These are phyloP conservation scores for Ceratocystis smalleyi DNA, from an alignment of 2,329 filamentous ascomycete genomes.

Conservation along the genomic window DNA sequence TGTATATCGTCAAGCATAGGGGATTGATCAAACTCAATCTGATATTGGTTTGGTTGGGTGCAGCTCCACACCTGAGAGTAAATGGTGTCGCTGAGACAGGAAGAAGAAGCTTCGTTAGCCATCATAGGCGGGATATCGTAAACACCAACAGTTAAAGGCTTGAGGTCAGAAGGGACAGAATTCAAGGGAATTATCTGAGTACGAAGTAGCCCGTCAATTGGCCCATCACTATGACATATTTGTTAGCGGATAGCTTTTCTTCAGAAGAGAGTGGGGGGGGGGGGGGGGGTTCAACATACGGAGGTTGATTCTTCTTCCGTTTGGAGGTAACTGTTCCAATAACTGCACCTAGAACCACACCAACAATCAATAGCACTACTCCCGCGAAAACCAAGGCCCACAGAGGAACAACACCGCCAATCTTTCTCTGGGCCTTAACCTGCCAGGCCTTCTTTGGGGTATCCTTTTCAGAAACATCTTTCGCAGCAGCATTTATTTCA, in stretches of 20 bases:
- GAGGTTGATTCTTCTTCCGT: constrained; percentile 18
- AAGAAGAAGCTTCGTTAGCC: constrained; percentile 33
- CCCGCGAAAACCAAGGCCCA: constrained; percentile 43
- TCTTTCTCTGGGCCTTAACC: constrained; percentile 35
- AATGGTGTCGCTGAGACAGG: constrained; percentile 41
- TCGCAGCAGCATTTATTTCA: constrained; percentile 38
- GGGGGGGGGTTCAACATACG: background rate
- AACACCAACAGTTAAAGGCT: constrained; percentile 37
- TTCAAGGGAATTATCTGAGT: constrained; percentile 13
- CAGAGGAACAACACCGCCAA: constrained; percentile 44
- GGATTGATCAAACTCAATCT: constrained; percentile 27
- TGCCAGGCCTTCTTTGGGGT: constrained; percentile 33
- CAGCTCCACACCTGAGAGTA: constrained; percentile 50
- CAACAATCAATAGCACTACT: constrained; percentile 36
- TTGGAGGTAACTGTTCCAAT: constrained; percentile 32
- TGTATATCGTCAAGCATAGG: constrained; percentile 20
- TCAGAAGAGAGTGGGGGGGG: background rate
- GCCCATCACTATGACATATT: background rate
- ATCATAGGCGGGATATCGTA: constrained; percentile 41
- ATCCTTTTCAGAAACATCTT: constrained; percentile 32
- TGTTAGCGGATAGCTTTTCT: background rate
- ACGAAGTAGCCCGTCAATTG: background rate
- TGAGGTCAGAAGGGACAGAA: constrained; percentile 32
- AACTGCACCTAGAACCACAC: constrained; percentile 41
- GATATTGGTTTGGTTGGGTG: constrained; percentile 34